Evolutionary conservation across 495 filamentous ascomycete species (phyloP).

Genomic region (Penicillium egyptiacum): DNA sequence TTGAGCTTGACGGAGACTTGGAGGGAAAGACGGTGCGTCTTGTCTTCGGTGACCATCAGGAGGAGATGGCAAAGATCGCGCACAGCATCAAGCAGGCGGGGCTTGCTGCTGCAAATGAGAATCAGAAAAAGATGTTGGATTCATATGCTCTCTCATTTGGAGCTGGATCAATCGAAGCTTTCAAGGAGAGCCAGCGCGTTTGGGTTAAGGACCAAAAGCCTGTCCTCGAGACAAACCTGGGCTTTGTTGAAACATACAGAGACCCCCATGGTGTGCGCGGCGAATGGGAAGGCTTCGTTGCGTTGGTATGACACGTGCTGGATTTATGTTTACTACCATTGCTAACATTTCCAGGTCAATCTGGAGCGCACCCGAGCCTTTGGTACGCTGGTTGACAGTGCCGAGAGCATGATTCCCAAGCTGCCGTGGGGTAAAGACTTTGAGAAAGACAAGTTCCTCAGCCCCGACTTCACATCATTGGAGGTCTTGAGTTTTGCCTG

Average conservation of each 20-base stretch:
- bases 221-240: constrained; percentile 85
- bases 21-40: constrained; percentile 72
- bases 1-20: constrained; percentile 59
- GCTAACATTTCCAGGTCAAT: constrained; percentile 57
- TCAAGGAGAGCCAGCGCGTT: constrained; percentile 84
- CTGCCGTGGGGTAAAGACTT: constrained; percentile 87
- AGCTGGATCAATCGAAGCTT: constrained; percentile 78
- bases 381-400: constrained; percentile 74
- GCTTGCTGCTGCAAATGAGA: constrained; percentile 77
- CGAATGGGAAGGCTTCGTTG: constrained; percentile 97
- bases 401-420: constrained; percentile 79
- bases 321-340: neutral
- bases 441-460: constrained; percentile 92
- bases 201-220: constrained; percentile 95
- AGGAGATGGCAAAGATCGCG: constrained; percentile 79
- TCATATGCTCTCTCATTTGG: constrained; percentile 84
- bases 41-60: constrained; percentile 79
- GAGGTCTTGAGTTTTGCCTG: constrained; percentile 75
- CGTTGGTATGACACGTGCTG: constrained; percentile 50
- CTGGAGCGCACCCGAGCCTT: constrained; percentile 91
- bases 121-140: constrained; percentile 78
- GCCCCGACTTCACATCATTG: constrained; percentile 89
- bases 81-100: constrained; percentile 68
- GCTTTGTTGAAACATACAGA: constrained; percentile 95
- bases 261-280: constrained; percentile 89